Percentiles rank a stretch among this genome's conserved stretches.
Conservation (phyloP, 2,329 filamentous ascomycete genomes). For the Fusarium aywerte region DNA sequence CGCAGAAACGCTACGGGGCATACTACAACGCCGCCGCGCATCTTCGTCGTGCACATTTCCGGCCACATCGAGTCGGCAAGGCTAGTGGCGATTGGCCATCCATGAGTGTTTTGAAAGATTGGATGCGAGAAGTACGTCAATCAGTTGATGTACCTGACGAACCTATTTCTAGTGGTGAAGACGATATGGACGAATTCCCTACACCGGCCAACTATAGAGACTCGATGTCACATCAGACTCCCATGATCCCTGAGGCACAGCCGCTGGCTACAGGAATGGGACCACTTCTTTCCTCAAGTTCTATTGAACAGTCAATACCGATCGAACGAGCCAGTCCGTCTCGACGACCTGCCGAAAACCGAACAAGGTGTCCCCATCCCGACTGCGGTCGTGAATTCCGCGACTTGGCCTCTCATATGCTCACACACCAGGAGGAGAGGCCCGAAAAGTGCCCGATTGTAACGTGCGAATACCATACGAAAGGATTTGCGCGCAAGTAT, state of each 20-base stretch:
- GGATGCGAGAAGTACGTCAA: constrained; percentile 69
- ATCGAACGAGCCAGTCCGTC: constrained; percentile 47
- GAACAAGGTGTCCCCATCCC: constrained; percentile 65
- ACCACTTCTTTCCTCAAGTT: constrained; percentile 28
- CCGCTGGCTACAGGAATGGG: constrained; percentile 22
- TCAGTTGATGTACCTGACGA: constrained; percentile 60
- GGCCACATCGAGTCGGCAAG: constrained; percentile 65
- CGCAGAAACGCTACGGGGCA: constrained; percentile 66
- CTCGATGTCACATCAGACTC: constrained; percentile 19
- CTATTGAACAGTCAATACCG: constrained; percentile 43
- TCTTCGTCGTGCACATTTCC: constrained; percentile 66
- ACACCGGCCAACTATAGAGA: constrained; percentile 29
- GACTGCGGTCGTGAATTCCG: constrained; percentile 70
- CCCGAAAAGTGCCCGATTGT: constrained; percentile 96
- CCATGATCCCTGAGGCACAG: constrained; percentile 30
- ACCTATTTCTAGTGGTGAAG: constrained; percentile 61
- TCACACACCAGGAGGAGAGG: constrained; percentile 92
- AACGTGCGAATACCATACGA: constrained; percentile 92
- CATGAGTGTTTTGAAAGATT: constrained; percentile 67
- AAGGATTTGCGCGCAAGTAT: constrained; percentile 96
- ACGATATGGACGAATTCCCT: constrained; percentile 59
- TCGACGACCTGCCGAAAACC: constrained; percentile 53
- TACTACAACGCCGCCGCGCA: constrained; percentile 71
- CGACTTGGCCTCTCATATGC: constrained; percentile 86
- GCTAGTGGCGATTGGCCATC: constrained; percentile 69